Percentiles rank a stretch among this genome's conserved stretches.
Evolutionary conservation across 345 rosid species (phyloP).

Genomic region (Salix koriyanagi): DNA sequence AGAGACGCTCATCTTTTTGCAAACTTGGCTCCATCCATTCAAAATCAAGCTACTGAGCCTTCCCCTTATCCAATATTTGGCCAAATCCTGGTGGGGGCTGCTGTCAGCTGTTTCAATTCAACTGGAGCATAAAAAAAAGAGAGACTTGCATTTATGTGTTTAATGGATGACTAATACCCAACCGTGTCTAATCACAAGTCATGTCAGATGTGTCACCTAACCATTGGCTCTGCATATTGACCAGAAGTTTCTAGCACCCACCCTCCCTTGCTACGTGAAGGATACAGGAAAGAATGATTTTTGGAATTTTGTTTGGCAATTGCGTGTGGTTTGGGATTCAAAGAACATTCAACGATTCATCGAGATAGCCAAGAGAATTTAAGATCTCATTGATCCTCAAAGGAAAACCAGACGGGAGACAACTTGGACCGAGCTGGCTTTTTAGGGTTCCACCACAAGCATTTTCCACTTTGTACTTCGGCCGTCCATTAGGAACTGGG

Average conservation of each 20-base stretch:
- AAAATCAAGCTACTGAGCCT: not conserved
- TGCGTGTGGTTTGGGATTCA: constrained; percentile 1
- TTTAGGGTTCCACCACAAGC: not conserved
- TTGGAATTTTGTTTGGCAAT: not conserved
- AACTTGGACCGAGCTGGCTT: not conserved
- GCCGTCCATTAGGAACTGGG: not conserved
- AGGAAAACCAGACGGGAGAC: not conserved
- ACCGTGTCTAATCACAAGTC: not conserved
- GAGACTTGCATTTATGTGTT: not conserved
- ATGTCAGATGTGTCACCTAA: not conserved
- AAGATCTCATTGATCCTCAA: not conserved
- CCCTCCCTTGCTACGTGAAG: not conserved
- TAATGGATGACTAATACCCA: not conserved
- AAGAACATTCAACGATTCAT: not conserved
- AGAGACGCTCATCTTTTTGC: no score
- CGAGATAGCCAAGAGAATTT: not conserved
- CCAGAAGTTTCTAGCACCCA: no score
- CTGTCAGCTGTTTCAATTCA: not conserved
- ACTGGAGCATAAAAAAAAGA: not conserved
- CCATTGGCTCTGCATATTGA: not conserved
- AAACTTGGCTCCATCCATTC: not conserved
- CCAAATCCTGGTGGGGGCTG: constrained; percentile 1
- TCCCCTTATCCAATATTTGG: not conserved
- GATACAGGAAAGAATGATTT: not conserved
- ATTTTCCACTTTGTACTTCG: not conserved